Evolutionary conservation across 2,329 filamentous ascomycete genomes (phyloP).

Genomic region (Amauroascus niger): DNA sequence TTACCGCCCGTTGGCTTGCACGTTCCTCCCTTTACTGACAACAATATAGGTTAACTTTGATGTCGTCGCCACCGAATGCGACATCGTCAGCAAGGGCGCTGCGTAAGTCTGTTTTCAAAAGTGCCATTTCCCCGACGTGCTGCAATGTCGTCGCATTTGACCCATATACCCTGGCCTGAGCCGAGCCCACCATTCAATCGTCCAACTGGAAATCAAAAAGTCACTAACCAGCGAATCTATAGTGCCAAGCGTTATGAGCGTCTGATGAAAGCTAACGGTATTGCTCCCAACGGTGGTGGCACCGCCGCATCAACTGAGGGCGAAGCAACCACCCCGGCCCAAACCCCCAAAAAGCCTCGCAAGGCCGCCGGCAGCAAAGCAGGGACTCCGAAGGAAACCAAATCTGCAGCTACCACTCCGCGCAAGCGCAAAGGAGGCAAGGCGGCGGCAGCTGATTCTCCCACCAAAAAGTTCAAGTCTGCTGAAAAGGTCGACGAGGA

Average conservation of each 20-base stretch:
- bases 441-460: slow-evolving; percentile 1
- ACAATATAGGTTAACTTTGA: slow-evolving; percentile 52
- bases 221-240: slow-evolving; percentile 6
- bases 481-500: slow-evolving; percentile 12
- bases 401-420: slow-evolving; percentile 3
- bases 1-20: background rate
- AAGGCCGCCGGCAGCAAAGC: slow-evolving; percentile 21
- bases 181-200: too few relatives aligned
- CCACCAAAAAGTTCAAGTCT: slow-evolving; percentile 17
- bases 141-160: too few relatives aligned
- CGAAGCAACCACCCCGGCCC: slow-evolving; percentile 18
- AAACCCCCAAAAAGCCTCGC: slow-evolving; percentile 21
- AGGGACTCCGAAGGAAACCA: slow-evolving; percentile 15
- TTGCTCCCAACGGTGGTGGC: slow-evolving; percentile 26
- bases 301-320: background rate
- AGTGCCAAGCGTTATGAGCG: slow-evolving; percentile 61
- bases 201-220: background rate
- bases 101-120: too few relatives aligned
- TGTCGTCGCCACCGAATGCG: slow-evolving; percentile 54
- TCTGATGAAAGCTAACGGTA: slow-evolving; percentile 51
- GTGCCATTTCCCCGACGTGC: too few relatives aligned
- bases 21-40: slow-evolving; percentile 4
- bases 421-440: slow-evolving; percentile 17
- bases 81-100: slow-evolving; percentile 55
- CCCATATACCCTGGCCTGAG: too few relatives aligned